Evolutionary conservation across 768 basidiomycete species (phyloP).

Genomic region (Chalciporus pseudorubinellus): DNA sequence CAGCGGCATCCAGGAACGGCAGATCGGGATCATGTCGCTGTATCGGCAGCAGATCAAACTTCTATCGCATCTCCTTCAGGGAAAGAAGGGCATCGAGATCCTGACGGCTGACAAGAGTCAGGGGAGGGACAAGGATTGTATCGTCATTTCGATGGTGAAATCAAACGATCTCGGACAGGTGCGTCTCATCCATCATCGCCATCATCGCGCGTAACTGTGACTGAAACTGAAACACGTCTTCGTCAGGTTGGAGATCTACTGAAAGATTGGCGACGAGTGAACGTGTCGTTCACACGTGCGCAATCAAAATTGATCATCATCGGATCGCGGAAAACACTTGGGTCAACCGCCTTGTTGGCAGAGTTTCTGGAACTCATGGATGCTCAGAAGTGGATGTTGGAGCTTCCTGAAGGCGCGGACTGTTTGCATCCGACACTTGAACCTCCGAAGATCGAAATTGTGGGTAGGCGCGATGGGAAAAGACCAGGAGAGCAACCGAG

Average conservation of each 20-base stretch:
- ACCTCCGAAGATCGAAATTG: conserved; percentile 8
- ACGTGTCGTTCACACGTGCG: conserved; percentile 96
- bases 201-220: too few relatives aligned
- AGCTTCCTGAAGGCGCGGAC: conserved; percentile 57
- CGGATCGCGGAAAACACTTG: too few relatives aligned
- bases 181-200: conserved; percentile 36
- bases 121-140: conserved; percentile 93
- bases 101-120: conserved; percentile 93
- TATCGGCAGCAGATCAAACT: conserved; percentile 97
- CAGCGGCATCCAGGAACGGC: conserved; percentile 61
- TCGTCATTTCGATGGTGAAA: conserved; percentile 89
- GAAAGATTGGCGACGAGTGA: conserved; percentile 94
- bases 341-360: too few relatives aligned
- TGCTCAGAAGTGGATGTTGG: conserved; percentile 81
- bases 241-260: conserved; percentile 84
- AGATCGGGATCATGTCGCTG: conserved; percentile 86
- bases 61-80: conserved; percentile 60
- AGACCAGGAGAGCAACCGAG: conserved; percentile 4
- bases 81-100: conserved; percentile 66
- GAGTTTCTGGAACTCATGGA: too few relatives aligned
- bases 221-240: neutral
- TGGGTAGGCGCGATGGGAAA: conserved; percentile 17
- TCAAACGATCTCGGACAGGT: conserved; percentile 80
- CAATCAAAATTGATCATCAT: too few relatives aligned
- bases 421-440: conserved; percentile 42